Evolutionary conservation across 1,139 yeast genomes (phyloP).

Genomic region (Zygosaccharomyces pseudobailii): DNA sequence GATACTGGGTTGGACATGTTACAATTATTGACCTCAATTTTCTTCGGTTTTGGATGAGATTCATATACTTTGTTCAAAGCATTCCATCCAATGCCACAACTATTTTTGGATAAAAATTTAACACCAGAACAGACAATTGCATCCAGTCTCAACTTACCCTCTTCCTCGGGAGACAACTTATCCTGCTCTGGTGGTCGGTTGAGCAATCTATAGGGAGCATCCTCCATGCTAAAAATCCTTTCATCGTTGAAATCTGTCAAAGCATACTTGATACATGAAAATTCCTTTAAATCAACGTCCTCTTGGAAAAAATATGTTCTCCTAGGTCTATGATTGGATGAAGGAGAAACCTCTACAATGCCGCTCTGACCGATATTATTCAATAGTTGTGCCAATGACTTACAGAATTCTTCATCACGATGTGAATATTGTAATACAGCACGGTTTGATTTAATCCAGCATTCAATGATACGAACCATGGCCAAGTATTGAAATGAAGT

Average conservation of each 20-base stretch:
- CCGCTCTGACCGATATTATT: slow-evolving; percentile 30
- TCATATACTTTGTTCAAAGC: slow-evolving; percentile 12
- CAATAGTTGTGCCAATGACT: slow-evolving; percentile 36
- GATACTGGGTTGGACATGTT: neutral
- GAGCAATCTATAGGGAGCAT: slow-evolving; percentile 29
- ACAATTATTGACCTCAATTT: neutral
- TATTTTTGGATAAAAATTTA: slow-evolving; percentile 32
- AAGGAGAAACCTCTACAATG: slow-evolving; percentile 4
- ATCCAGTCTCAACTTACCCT: slow-evolving; percentile 35
- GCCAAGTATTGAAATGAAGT: slow-evolving; percentile 28
- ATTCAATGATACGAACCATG: slow-evolving; percentile 45
- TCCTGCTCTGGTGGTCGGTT: slow-evolving; percentile 25
- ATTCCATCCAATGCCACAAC: slow-evolving; percentile 35
- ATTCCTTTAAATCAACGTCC: slow-evolving; percentile 60
- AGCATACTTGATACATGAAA: slow-evolving; percentile 48
- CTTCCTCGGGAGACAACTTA: slow-evolving; percentile 30
- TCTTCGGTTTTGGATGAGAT: neutral
- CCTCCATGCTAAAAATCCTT: slow-evolving; percentile 31
- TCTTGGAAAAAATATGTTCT: slow-evolving; percentile 56
- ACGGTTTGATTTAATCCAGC: slow-evolving; percentile 51
- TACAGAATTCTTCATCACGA: slow-evolving; percentile 36
- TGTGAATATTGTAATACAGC: slow-evolving; percentile 39
- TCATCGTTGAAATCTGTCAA: slow-evolving; percentile 60
- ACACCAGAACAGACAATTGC: slow-evolving; percentile 38
- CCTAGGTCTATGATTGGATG: slow-evolving; percentile 33